Evolutionary conservation across 805 yeast species (phyloP), one percentile per base, ranked within the genome.

Genomic region (Wickerhamiella siamensis): DNA sequence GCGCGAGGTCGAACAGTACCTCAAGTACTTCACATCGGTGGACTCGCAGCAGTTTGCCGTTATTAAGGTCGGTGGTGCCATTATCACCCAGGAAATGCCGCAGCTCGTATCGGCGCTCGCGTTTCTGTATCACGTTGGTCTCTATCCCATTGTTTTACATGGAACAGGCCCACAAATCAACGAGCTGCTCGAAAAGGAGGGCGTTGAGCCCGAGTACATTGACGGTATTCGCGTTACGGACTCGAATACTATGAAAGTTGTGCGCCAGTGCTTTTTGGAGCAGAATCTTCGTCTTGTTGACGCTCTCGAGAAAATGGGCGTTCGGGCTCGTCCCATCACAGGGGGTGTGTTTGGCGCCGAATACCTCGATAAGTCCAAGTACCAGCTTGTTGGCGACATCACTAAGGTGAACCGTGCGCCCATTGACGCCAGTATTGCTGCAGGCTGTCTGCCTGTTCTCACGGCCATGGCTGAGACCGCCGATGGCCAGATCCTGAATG

Each of bases 151-250:
- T 47, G 94, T 91, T 8, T 71, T 91, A 44, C 99, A 91, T 59
- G 99, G 99, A 22, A 91, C 98, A 1, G 99, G 99, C 16, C 99
- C 99, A 5, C 99, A 91, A 65, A 91, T 91, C 65, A 91, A 91
- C 60, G 94, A 82, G 55, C 74, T 86, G 51, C 71, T 91, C 45
- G 98, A 91, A 62, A 78, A 77, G 40, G 94, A 83, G 62, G 95
- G 95, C 33, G 83, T 91, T 26, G 96, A 83, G 60, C 97, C 99
- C 4, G 84, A 83, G 50, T 91, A 91, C 61, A 80, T 79, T 47
- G 97, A 91, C 57, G 99, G 99, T 6, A 91, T 91, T 54, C 75
- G 99, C 57, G 83, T 91, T 59, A 91, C 99, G 20, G 93, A 91
- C 60, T 79, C 82, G 44, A 76, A 79, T 51, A 91, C 98, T 20